Evolutionary conservation across 441 rosid species (phyloP).

Genomic region (Eutrema salsugineum): DNA sequence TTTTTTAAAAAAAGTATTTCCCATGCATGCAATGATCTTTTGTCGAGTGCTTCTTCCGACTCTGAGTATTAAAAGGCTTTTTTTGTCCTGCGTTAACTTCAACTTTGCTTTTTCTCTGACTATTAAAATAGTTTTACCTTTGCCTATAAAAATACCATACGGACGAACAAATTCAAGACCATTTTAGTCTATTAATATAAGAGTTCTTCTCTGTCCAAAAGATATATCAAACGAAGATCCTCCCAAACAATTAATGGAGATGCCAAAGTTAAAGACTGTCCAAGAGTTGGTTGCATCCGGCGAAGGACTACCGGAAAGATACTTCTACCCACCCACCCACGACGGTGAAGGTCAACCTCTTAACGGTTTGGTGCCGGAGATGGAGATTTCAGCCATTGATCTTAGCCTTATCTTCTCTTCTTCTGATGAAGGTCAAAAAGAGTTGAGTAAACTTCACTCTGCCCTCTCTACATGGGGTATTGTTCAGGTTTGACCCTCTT

Average conservation of each 20-base stretch:
- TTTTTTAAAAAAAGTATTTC: too few relatives aligned
- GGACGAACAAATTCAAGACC: background rate
- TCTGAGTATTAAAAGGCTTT: too few relatives aligned
- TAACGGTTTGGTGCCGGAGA: slow-evolving; percentile 23
- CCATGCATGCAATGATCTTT: too few relatives aligned
- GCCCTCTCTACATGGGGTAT: slow-evolving; percentile 48
- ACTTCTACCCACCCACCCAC: slow-evolving; percentile 10
- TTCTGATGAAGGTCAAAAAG: slow-evolving; percentile 20
- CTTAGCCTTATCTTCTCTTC: slow-evolving; percentile 38
- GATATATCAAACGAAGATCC: background rate
- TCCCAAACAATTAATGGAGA: background rate
- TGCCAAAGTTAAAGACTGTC: slow-evolving; percentile 22
- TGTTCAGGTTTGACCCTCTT: slow-evolving; percentile 29
- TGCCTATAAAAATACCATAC: too few relatives aligned
- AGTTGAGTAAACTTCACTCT: slow-evolving; percentile 40
- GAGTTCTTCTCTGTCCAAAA: too few relatives aligned
- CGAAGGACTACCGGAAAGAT: slow-evolving; percentile 35
- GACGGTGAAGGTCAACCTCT: slow-evolving; percentile 1
- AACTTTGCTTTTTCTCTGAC: too few relatives aligned
- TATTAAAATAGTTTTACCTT: too few relatives aligned
- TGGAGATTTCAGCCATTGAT: slow-evolving; percentile 43
- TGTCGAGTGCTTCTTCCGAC: too few relatives aligned
- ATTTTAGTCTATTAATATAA: too few relatives aligned
- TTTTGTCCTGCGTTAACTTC: too few relatives aligned
- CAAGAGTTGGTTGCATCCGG: slow-evolving; percentile 36